These are phyloP conservation scores for Corylus heterophylla DNA, from an alignment of 306 rosid species.

Conservation along the genomic window DNA sequence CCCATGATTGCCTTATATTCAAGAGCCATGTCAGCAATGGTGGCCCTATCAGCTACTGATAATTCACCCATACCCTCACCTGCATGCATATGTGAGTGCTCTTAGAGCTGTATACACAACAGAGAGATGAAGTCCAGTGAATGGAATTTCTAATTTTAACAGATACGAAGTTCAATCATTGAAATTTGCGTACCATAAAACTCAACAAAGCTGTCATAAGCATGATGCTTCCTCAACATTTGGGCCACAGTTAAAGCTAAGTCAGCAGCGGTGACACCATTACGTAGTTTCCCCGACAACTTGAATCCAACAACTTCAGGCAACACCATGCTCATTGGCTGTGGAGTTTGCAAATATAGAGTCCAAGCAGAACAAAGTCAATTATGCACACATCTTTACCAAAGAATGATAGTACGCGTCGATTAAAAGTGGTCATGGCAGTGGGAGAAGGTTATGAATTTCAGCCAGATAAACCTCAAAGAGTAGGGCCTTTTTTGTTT, in stretches of 20 bases:
- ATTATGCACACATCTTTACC: not conserved
- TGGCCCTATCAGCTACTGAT: constrained; percentile 16
- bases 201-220: constrained; percentile 24
- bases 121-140: not conserved
- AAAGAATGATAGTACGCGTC: not conserved
- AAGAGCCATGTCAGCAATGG: constrained; percentile 15
- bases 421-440: not conserved
- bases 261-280: constrained; percentile 22
- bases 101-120: not conserved
- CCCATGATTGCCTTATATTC: constrained; percentile 18
- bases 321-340: constrained; percentile 33
- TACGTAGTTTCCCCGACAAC: constrained; percentile 3
- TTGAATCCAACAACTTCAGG: constrained; percentile 28
- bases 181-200: constrained; percentile 18
- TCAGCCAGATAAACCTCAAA: not conserved
- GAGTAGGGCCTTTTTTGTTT: not conserved
- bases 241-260: constrained; percentile 22
- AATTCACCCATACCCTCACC: constrained; percentile 13
- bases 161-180: not conserved
- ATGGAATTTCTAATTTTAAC: not conserved
- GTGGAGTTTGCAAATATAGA: not conserved
- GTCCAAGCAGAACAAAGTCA: not conserved
- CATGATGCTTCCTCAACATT: constrained; percentile 22
- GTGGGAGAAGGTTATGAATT: not conserved
- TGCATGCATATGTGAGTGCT: not conserved